A percentile compares a stretch with the other conserved stretches of the same genome.
Evolutionary conservation across 73 alveolate species (phyloP).

Genomic region (Stentor roeselii): DNA sequence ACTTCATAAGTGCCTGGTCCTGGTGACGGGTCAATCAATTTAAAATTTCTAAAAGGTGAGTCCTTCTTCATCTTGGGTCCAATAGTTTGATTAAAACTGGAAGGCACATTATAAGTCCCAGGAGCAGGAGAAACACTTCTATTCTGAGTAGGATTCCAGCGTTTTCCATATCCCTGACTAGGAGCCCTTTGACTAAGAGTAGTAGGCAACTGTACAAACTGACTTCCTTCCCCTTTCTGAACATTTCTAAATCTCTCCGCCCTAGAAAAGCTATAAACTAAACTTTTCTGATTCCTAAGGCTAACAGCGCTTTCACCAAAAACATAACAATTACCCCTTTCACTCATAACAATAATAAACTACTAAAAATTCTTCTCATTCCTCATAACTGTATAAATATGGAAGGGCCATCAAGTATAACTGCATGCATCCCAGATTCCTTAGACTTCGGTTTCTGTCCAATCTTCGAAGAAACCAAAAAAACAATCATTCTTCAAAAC

Average conservation of each 20-base stretch:
- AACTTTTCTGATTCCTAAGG: background rate
- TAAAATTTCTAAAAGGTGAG: background rate
- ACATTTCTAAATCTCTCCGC: background rate
- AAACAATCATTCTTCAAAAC: conserved; percentile 55
- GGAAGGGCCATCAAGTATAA: conserved; percentile 33
- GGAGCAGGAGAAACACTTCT: conserved; percentile 6
- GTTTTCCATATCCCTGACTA: background rate
- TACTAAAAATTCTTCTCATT: too few species aligned
- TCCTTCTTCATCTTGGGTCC: background rate
- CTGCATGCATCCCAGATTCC: conserved; percentile 63
- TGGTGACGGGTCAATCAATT: background rate
- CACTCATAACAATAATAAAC: background rate
- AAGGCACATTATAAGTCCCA: background rate
- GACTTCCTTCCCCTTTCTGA: background rate
- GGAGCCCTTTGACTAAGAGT: background rate
- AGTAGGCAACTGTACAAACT: background rate
- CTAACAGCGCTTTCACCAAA: background rate
- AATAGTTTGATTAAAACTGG: background rate
- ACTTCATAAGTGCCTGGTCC: conserved; percentile 24
- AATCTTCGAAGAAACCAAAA: conserved; percentile 40
- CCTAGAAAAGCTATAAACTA: background rate
- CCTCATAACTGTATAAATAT: background rate
- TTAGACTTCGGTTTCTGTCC: conserved; percentile 73
- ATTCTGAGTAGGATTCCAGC: conserved; percentile 3
- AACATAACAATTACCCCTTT: too few species aligned